Evolutionary conservation across 108 stramenopile genomes (phyloP).

Genomic region (Hondaea fermentalgiana): DNA sequence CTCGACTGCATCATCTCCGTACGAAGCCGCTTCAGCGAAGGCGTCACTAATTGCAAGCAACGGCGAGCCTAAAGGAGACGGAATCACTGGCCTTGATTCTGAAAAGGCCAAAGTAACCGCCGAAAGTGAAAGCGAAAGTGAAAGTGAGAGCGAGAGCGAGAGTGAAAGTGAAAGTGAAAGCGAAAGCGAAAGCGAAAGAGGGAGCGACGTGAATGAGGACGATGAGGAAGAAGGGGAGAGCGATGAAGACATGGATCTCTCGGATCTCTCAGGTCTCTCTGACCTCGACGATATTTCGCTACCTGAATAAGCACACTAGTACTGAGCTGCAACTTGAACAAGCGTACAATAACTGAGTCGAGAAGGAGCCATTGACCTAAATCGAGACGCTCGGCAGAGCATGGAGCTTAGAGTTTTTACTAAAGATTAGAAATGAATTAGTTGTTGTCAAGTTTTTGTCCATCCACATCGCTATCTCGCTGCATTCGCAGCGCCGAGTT

Average conservation of each 20-base stretch:
- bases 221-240: neutral
- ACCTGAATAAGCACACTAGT: neutral
- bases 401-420: neutral
- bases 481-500: neutral
- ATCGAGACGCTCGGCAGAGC: neutral
- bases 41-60: too few relatives aligned
- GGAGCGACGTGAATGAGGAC: neutral
- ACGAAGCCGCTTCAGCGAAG: too few relatives aligned
- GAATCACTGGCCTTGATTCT: neutral
- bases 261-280: neutral
- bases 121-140: neutral
- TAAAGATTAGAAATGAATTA: neutral
- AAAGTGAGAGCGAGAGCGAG: too few relatives aligned
- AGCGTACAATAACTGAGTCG: neutral
- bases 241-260: neutral
- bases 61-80: too few relatives aligned
- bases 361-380: neutral
- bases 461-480: neutral
- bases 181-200: neutral
- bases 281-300: slow-evolving; percentile 10
- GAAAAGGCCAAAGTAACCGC: neutral
- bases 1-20: too few relatives aligned
- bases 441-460: neutral
- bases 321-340: neutral
- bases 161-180: too few relatives aligned